Evolutionary conservation across 345 rosid species (phyloP), one percentile per base, ranked within the genome.

Genomic region (Rhodamnia argentea): DNA sequence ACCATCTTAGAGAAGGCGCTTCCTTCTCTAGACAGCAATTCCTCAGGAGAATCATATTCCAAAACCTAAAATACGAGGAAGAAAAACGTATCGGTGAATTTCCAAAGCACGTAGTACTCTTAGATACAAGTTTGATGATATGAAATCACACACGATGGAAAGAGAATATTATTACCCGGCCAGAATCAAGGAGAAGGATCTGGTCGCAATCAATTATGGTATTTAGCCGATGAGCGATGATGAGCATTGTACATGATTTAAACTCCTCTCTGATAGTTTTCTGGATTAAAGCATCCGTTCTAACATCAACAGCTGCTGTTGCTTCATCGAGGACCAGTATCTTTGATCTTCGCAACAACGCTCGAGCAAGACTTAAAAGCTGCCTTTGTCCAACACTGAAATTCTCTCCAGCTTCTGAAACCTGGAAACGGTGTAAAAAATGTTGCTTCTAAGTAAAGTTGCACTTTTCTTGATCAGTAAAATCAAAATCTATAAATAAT

Each of bases 381-480:
- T 97, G 99, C 91, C 99, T 92, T 89, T 97, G 99, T 85, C 99
- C 99, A 53, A 97, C 99, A 86, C 99, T 97, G 86, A 97, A 97
- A 88, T 97, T 97, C 88, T 97, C 99, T 84, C 99, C 99, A 23
- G 98, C 93, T 91, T 97, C 99, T 1, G 97, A 92, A 85, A 97
- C 99, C 99, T 97, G 87, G 78, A 82, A 62, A 47, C 47, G 5
- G 27, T 14, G 54, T 57, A 76, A 81, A 75, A 53, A 87, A 86
- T 55, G 78, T 70, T 37, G 78, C 78, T 37, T 37, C 47, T 70
- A 1, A 37, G 78, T 70, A 24, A 37, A 37, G 24, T 70, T 70
- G 37, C 47, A 32, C 47, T 85, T 87, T 51, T 37, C 74, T 20
- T 27, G 70, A 53, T 78, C 59, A 40, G 53, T 16, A 57, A 83